Evolutionary conservation across 176 grass and related monocot species (phyloP), one percentile per base, ranked within the genome.

Genomic region (Thinopyrum elongatum): DNA sequence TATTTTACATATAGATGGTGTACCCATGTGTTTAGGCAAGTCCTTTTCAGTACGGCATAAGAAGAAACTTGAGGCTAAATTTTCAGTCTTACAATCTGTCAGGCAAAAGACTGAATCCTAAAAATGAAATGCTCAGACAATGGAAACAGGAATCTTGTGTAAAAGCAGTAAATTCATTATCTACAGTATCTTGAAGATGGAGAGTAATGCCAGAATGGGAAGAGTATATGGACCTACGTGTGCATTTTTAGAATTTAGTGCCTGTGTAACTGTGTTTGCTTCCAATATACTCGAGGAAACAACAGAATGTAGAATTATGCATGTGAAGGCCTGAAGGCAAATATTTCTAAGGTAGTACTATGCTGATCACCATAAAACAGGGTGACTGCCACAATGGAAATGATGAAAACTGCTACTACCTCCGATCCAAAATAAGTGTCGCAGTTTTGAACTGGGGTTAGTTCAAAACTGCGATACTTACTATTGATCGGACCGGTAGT

Each of bases 281-380:
- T 80, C 61, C 26, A 80, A 80, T 65, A 28, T 11, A 69, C 31
- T 47, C 76, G 61, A 47, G 7, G 42, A 69, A 82, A 82, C 65
- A 82, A 26, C 29, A 69, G 31, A 79, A 39, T 38, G 51, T 78
- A 39, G 7, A 62, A 58, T 26, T 61, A 35, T 63, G 36, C 7
- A 70, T 82, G 64, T 16, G 22, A 69, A 51, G 65, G 31, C 26
- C 42, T 16, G 22, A 69, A 51, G 65, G 31, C 26, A 14, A 38
- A 17, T 27, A 23, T 39, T 62, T 62, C 57, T 38, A 10, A 72
- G 34, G 34, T 83, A 21, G 8, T 61, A 38, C 21, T 78, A 35
- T 60, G 22, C 70, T 17, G 70, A 73, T 27, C 70, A 61, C 33
- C 55, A 61, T 61, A 61, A 10, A 61, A 23, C 33, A 38, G 12